A percentile compares a stretch with the other conserved stretches of the same genome.
Evolutionary conservation across 169 alveolate genomes (phyloP).

Genomic region (Babesia gibsoni): DNA sequence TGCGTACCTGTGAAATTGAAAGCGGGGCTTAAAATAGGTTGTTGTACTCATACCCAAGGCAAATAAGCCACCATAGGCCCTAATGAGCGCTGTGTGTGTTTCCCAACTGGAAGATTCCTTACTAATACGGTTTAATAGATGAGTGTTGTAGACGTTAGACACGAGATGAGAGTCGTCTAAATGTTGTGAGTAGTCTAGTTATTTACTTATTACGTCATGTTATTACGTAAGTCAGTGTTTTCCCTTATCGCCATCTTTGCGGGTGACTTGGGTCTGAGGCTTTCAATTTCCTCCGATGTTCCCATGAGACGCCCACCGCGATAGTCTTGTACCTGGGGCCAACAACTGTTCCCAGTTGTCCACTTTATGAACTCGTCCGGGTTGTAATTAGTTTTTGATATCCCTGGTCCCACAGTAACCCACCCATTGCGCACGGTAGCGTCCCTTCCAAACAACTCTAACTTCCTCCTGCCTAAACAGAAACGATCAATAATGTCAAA

Average conservation of each 20-base stretch:
- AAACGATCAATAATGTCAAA: constrained; percentile 89
- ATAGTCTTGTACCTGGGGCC: constrained; percentile 80
- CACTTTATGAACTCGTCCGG: constrained; percentile 76
- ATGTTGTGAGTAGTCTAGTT: background rate
- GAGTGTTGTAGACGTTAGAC: too few relatives aligned
- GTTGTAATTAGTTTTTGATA: constrained; percentile 71
- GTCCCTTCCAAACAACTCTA: constrained; percentile 89
- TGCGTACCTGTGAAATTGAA: too few relatives aligned
- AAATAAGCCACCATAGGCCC: too few relatives aligned
- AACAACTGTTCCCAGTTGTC: constrained; percentile 80
- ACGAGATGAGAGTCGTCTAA: too few relatives aligned
- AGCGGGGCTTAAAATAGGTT: too few relatives aligned
- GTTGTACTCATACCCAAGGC: too few relatives aligned
- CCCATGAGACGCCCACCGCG: constrained; percentile 86
- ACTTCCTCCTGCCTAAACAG: constrained; percentile 88
- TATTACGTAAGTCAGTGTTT: background rate
- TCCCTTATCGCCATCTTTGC: constrained; percentile 56
- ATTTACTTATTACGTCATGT: background rate
- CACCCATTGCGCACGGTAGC: constrained; percentile 85
- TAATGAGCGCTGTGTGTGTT: too few relatives aligned
- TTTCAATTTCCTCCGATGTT: constrained; percentile 84
- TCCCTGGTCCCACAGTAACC: constrained; percentile 84
- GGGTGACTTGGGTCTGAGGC: constrained; percentile 86
- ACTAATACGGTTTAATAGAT: too few relatives aligned
- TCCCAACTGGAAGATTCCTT: too few relatives aligned